These are phyloP conservation scores for Esteya vermicola DNA, from an alignment of 2,329 filamentous ascomycete genomes.

Conservation along the genomic window DNA sequence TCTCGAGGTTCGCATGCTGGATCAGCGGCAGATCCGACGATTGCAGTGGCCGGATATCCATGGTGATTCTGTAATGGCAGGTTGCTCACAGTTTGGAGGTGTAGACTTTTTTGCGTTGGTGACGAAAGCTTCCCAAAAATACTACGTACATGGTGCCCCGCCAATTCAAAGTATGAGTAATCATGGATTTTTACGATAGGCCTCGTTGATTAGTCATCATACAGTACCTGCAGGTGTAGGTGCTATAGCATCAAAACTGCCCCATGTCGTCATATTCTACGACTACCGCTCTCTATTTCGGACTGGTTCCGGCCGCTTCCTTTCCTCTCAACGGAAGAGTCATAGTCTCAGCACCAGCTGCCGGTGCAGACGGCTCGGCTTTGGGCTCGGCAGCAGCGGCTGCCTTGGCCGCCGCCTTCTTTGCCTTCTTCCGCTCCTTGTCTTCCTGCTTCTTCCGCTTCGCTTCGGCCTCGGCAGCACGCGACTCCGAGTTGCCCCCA, in stretches of 20 bases:
- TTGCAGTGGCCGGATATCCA: conserved; percentile 83
- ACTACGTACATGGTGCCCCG: too few species aligned
- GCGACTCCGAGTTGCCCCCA: conserved; percentile 22
- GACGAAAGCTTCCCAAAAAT: too few species aligned
- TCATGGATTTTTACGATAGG: too few species aligned
- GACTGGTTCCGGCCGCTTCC: conserved; percentile 4
- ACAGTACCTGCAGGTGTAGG: too few species aligned
- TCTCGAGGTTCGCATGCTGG: conserved; percentile 97
- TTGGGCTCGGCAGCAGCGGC: conserved; percentile 8
- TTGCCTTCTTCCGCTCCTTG: conserved; percentile 15
- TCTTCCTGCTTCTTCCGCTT: conserved; percentile 18
- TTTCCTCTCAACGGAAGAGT: conserved; percentile 17
- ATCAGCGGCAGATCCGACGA: conserved; percentile 79
- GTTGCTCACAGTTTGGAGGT: too few species aligned
- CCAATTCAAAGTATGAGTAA: too few species aligned
- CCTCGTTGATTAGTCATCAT: too few species aligned
- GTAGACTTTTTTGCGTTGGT: too few species aligned
- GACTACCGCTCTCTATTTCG: too few species aligned
- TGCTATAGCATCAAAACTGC: too few species aligned
- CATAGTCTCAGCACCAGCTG: conserved; percentile 11
- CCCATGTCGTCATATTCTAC: too few species aligned
- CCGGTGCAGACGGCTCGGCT: conserved; percentile 4
- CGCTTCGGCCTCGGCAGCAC: conserved; percentile 15
- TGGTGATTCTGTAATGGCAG: too few species aligned
- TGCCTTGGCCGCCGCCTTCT: conserved; percentile 17